These are phyloP conservation scores for Eutrema japonicum DNA, from an alignment of 345 rosid genomes.

Conservation along the genomic window DNA sequence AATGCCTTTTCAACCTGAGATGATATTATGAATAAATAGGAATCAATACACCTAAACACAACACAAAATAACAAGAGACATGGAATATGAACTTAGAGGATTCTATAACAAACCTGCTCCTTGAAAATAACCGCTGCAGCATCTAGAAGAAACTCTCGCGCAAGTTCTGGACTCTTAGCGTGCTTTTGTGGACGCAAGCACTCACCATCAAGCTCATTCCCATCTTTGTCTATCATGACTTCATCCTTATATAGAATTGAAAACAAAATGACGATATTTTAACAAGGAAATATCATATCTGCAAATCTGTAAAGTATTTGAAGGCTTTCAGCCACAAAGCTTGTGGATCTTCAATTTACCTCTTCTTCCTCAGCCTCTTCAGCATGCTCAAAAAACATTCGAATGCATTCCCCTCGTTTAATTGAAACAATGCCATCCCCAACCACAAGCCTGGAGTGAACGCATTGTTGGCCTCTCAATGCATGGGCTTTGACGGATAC, in stretches of 20 bases:
- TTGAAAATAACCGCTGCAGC: slow-evolving; percentile 93
- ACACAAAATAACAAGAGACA: slow-evolving; percentile 2
- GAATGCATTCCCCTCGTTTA: slow-evolving; percentile 78
- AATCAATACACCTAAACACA: slow-evolving; percentile 21
- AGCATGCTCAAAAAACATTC: slow-evolving; percentile 90
- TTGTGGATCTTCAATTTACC: slow-evolving; percentile 51
- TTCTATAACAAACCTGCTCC: slow-evolving; percentile 74
- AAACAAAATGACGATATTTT: slow-evolving; percentile 7
- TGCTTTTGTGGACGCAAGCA: slow-evolving; percentile 98
- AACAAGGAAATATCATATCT: slow-evolving; percentile 19
- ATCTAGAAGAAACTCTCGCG: slow-evolving; percentile 99
- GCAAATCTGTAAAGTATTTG: not conserved
- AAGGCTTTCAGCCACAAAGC: slow-evolving; percentile 24
- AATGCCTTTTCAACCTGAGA: slow-evolving; percentile 97
- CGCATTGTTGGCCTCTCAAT: slow-evolving; percentile 79
- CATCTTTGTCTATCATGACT: slow-evolving; percentile 91
- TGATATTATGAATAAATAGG: slow-evolving; percentile 10
- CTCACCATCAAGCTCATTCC: slow-evolving; percentile 95
- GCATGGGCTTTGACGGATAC: slow-evolving; percentile 91
- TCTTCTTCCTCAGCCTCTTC: slow-evolving; percentile 99
- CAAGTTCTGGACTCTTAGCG: slow-evolving; percentile 99
- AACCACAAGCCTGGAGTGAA: slow-evolving; percentile 89
- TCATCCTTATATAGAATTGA: slow-evolving; percentile 69
- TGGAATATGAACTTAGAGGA: slow-evolving; percentile 11
- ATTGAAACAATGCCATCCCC: slow-evolving; percentile 93